Evolutionary conservation across 2,329 filamentous ascomycete species (phyloP).

Genomic region (Aspergillus flavus): DNA sequence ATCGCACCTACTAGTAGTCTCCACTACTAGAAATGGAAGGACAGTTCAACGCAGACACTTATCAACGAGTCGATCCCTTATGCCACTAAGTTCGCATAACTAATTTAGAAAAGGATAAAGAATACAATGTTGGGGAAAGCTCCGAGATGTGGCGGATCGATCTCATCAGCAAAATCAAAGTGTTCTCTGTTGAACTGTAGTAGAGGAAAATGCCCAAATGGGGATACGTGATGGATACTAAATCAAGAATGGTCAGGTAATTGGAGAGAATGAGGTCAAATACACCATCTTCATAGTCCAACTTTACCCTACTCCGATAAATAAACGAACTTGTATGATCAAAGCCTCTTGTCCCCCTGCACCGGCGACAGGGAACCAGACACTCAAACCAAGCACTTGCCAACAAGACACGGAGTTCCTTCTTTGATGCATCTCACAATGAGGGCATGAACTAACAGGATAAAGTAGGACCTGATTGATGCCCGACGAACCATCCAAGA

Average conservation of each 20-base stretch:
- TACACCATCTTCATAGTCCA: background rate
- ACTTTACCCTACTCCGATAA: background rate
- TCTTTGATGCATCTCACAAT: no score
- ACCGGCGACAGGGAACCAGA: no score
- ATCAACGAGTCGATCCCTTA: background rate
- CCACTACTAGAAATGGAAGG: no score
- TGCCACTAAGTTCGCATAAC: background rate
- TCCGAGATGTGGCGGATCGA: background rate
- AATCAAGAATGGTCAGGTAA: background rate
- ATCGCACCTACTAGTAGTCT: background rate
- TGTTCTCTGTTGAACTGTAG: background rate
- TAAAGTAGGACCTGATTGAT: no score
- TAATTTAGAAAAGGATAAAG: no score
- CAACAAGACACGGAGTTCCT: no score
- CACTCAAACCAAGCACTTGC: no score
- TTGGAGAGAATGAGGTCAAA: background rate
- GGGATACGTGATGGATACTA: background rate
- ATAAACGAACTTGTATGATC: background rate
- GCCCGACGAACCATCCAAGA: background rate
- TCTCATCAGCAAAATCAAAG: background rate
- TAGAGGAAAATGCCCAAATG: background rate
- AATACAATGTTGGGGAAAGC: no score
- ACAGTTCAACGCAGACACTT: background rate
- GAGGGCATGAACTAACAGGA: no score
- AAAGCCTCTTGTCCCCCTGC: background rate